phyloP scores from a whole-genome alignment of 495 filamentous ascomycete genomes.

The Penicillium riverlandense region DNA sequence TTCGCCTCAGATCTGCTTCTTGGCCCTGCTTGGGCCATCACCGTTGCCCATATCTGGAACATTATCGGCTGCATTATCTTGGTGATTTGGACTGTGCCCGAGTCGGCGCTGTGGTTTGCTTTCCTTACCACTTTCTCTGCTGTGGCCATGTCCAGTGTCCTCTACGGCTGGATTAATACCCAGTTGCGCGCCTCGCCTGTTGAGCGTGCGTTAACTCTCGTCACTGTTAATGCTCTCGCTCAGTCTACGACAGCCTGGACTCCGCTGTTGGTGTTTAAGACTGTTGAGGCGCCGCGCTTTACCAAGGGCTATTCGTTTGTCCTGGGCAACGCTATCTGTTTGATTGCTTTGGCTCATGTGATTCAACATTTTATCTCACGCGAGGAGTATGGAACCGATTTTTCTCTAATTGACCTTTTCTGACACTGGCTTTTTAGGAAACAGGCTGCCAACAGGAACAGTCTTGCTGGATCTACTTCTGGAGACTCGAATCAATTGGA shows the following conservation, averaged over 20 bases:
- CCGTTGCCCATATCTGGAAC: constrained; percentile 33
- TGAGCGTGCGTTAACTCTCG: constrained; percentile 48
- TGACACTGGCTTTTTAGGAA: constrained; percentile 4
- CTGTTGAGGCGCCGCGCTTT: constrained; percentile 40
- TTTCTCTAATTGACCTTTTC: neutral
- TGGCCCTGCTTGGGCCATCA: constrained; percentile 38
- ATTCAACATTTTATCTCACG: constrained; percentile 18
- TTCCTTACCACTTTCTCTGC: constrained; percentile 29
- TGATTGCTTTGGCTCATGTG: constrained; percentile 32
- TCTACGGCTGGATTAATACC: constrained; percentile 44
- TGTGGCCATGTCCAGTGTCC: constrained; percentile 27
- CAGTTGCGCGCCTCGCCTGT: constrained; percentile 44
- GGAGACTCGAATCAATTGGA: constrained; percentile 3
- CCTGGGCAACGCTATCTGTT: constrained; percentile 34
- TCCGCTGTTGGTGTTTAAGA: constrained; percentile 32
- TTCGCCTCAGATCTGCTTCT: constrained; percentile 42
- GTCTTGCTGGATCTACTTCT: neutral
- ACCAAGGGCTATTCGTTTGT: constrained; percentile 43
- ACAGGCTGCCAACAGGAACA: neutral
- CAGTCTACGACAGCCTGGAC: constrained; percentile 40
- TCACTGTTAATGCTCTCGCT: constrained; percentile 43
- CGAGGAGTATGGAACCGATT: constrained; percentile 12
- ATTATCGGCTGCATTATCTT: constrained; percentile 34
- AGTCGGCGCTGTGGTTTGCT: constrained; percentile 42
- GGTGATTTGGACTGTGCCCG: constrained; percentile 44